Evolutionary conservation across 495 filamentous ascomycete genomes (phyloP), one percentile per base, ranked within the genome.

Genomic region (Paragyromitra xinjiangensis): DNA sequence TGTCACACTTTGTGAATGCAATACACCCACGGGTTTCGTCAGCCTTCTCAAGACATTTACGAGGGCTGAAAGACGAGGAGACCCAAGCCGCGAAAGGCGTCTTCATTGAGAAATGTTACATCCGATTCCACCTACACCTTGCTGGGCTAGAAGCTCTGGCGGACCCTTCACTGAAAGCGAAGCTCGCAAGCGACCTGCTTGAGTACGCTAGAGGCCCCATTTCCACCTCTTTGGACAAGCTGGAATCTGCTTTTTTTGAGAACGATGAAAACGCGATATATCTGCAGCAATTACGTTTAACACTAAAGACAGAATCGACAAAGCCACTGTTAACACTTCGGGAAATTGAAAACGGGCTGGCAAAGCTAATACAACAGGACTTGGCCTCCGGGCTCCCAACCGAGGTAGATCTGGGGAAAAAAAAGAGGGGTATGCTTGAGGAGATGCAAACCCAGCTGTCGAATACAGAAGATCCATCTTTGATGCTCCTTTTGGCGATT

Each of bases 371-470:
- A 65, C 51, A 77, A 26, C 68, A 56, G 14, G 64, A 66, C n/a
- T n/a, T 71, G 42, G 53, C 34, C 22, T 50, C 59, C 40, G 66
- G 69, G 61, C 80, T 55, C 9, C 77, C 69, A 55, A 55, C 64
- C 44, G 42, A 65, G 40, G 50, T 45, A 58, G 71, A 81, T 8
- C 58, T 82, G 14, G 64, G 69, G 51, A 69, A 69, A 26, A 69
- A 65, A 55, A 81, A 79, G 67, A 48, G 50, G 67, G 44, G 39
- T 66, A 78, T 81, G 29, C 56, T 81, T 55, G 64, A 75, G 29
- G 80, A 81, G 64, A 81, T 82, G 62, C 77, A 75, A 42, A 61
- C 66, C 14, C 70, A 79, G 50, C 63, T 82, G 3, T 77, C 71
- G 24, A 72, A 22, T 22, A 68, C 75, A 26, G 65, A 59, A 11